phyloP scores from a whole-genome alignment of 2,329 filamentous ascomycete species.

The Colletotrichum chlorophyti region DNA sequence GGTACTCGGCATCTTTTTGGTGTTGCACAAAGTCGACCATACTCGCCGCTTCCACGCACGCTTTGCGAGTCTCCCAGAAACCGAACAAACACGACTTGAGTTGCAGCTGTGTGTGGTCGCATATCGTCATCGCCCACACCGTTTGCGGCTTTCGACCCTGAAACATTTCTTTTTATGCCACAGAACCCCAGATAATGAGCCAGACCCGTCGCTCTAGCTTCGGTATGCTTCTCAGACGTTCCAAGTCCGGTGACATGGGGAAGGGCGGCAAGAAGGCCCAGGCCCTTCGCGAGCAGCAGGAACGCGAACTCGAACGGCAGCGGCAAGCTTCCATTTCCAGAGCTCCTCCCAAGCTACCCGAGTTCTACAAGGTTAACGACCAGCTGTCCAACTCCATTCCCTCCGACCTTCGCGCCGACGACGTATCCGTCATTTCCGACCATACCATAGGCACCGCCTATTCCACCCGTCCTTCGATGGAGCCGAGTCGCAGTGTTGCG shows the following conservation, averaged over 20 bases:
- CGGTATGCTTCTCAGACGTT: slow-evolving; percentile 69
- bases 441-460: slow-evolving; percentile 42
- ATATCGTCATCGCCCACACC: not conserved
- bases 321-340: slow-evolving; percentile 54
- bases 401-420: slow-evolving; percentile 68
- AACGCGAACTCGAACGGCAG: slow-evolving; percentile 54
- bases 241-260: slow-evolving; percentile 71
- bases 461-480: slow-evolving; percentile 58
- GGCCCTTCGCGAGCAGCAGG: slow-evolving; percentile 52
- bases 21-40: too few species aligned
- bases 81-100: slow-evolving; percentile 20
- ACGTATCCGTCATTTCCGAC: slow-evolving; percentile 64
- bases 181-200: slow-evolving; percentile 39
- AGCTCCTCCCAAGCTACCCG: slow-evolving; percentile 58
- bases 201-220: slow-evolving; percentile 52
- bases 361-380: slow-evolving; percentile 56
- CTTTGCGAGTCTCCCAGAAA: not conserved
- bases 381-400: slow-evolving; percentile 52
- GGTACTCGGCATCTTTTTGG: too few species aligned
- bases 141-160: slow-evolving; percentile 23
- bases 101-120: slow-evolving; percentile 10
- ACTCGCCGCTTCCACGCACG: slow-evolving; percentile 5
- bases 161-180: slow-evolving; percentile 26
- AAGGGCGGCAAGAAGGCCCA: slow-evolving; percentile 67
- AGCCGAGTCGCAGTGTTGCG: slow-evolving; percentile 50